Conservation (phyloP, 2,329 filamentous ascomycete genomes). For the Pestalotiopsis sp. region DNA sequence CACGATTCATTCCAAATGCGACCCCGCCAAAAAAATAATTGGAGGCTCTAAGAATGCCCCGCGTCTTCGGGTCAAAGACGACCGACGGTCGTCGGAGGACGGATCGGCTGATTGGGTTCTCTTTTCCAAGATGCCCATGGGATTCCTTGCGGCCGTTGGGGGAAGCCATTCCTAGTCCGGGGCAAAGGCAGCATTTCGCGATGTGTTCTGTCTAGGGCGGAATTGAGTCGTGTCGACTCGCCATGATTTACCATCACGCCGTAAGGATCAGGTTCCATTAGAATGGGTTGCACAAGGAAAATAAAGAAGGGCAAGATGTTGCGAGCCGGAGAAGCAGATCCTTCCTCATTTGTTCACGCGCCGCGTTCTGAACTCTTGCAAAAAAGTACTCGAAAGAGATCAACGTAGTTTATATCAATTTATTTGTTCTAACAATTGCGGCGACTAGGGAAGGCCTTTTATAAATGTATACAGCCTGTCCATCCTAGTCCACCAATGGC, state of each 20-base stretch:
- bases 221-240: no score
- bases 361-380: no score
- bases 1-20: background rate
- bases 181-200: background rate
- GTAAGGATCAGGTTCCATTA: no score
- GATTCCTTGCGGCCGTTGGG: background rate
- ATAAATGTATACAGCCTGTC: background rate
- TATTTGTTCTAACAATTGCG: background rate
- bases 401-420: background rate
- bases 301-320: background rate
- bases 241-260: no score
- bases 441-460: background rate
- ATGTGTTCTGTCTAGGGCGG: background rate
- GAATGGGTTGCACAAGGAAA: no score
- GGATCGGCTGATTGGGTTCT: background rate
- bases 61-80: conserved; percentile 10
- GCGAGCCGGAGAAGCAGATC: background rate
- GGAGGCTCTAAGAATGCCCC: conserved; percentile 8
- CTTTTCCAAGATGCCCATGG: background rate
- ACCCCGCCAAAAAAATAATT: background rate
- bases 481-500: background rate
- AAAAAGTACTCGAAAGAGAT: no score
- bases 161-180: background rate
- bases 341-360: background rate
- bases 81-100: background rate